Evolutionary conservation across 2,329 filamentous ascomycete genomes (phyloP).

Genomic region (Pseudohalonectria lignicola): DNA sequence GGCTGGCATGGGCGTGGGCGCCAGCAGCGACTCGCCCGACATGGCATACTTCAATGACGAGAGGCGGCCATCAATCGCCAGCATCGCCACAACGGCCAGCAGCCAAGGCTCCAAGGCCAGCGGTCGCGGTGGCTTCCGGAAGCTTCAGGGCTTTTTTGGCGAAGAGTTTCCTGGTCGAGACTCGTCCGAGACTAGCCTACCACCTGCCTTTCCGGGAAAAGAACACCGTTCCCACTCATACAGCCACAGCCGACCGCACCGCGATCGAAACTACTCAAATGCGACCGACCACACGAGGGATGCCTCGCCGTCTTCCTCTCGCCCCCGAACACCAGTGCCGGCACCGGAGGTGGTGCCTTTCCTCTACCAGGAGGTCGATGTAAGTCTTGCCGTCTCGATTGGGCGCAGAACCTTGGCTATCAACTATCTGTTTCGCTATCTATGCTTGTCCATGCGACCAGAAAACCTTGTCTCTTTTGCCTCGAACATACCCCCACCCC

Average conservation of each 20-base stretch:
- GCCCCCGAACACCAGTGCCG: conserved; percentile 75
- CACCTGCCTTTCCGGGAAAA: conserved; percentile 37
- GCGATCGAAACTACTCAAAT: conserved; percentile 74
- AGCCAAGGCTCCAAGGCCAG: conserved; percentile 73
- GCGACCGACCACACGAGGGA: conserved; percentile 63
- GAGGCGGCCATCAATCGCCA: conserved; percentile 77
- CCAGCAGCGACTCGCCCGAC: conserved; percentile 50
- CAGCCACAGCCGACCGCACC: conserved; percentile 46
- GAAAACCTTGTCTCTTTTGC: too few relatives aligned
- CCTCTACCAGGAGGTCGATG: conserved; percentile 78
- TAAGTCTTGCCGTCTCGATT: conserved; percentile 40
- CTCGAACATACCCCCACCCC: too few relatives aligned
- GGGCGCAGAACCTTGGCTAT: too few relatives aligned
- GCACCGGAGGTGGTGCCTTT: conserved; percentile 96
- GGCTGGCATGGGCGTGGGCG: conserved; percentile 10
- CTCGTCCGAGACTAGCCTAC: conserved; percentile 61
- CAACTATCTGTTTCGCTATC: too few relatives aligned
- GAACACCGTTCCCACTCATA: conserved; percentile 55
- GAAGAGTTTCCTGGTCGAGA: conserved; percentile 72
- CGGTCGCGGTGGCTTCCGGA: conserved; percentile 62
- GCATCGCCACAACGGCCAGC: conserved; percentile 69
- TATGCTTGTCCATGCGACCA: too few relatives aligned
- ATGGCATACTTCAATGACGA: conserved; percentile 55
- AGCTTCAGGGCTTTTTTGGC: conserved; percentile 84
- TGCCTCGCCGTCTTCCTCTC: conserved; percentile 62